Evolutionary conservation across 495 filamentous ascomycete genomes (phyloP), one percentile per base, ranked within the genome.

Genomic region (Talaromyces trachyspermus): DNA sequence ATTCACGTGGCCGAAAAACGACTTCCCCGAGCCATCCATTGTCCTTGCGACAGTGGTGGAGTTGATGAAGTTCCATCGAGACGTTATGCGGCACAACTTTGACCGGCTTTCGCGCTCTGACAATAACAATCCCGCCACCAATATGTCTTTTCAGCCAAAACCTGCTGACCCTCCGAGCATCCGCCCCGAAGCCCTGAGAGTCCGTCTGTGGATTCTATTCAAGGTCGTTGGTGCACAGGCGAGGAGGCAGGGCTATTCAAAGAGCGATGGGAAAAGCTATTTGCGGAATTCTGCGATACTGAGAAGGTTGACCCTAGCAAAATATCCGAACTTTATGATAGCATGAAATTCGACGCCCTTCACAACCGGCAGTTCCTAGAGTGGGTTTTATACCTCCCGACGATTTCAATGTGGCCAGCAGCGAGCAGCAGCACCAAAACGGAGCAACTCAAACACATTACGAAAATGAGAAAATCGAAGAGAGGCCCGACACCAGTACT

Each of bases 231-330:
- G 92, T 98, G 92, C 57, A 94, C 89, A 57, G 89, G 89, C 26
- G 92, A 98, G 66, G 91, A 96, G 61, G 81, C 92, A 0, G 87
- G 89, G 51, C 75, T 98, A 18, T 98, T 98, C 74, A 87, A 83
- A 54, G 92, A 98, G 60, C 79, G 92, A 47, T 98, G 92, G 92
- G 92, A 98, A 69, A 98, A 98, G 71, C 80, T 98, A 7, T 98
- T 98, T 63, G 79, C 78, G 26, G 92, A 98, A 66, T 98, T 97
- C 54, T 90, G 87, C 51, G 92, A 98, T 60, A 84, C 84, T 4
- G 92, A 98, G 52, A 98, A 97, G 68, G 87, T 97, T 8, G 92
- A 98, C 60, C 92, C 92, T 0, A 95, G 89, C 70, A 97, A 97
- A 69, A 89, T 98, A 27, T 95, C 88, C 6, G 92, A 98, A 66